Percentiles rank a stretch among this genome's conserved stretches.
Conservation (phyloP, 208 protist genomes). For the Tritrichomonas foetus region DNA sequence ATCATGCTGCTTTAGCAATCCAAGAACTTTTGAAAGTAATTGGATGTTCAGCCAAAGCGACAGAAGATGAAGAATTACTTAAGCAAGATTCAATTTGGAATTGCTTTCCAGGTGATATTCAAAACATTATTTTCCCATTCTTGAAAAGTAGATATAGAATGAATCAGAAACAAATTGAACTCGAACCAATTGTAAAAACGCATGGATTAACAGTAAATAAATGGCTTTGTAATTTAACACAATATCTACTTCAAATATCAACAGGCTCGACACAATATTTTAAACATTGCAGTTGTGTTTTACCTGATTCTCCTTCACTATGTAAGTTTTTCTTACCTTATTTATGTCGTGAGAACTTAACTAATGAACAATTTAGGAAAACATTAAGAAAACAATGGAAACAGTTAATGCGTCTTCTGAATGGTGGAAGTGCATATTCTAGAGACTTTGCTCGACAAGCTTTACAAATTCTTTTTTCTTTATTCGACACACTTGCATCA, state of each 20-base stretch:
- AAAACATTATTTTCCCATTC: neutral
- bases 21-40: neutral
- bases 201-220: neutral
- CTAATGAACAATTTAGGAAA: neutral
- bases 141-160: neutral
- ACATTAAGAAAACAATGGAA: neutral
- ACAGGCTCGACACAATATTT: neutral
- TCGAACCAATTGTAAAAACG: too few relatives aligned
- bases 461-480: neutral
- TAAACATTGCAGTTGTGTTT: neutral
- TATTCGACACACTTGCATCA: neutral
- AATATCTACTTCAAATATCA: neutral
- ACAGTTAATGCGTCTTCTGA: neutral
- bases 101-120: neutral
- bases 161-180: neutral
- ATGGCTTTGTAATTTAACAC: neutral
- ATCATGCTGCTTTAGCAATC: neutral
- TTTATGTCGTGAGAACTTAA: neutral
- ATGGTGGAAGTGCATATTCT: too few relatives aligned
- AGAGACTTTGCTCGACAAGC: neutral
- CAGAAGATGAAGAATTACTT: neutral
- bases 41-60: neutral
- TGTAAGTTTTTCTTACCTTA: neutral
- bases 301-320: neutral
- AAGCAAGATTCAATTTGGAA: neutral